A percentile compares a stretch with the other conserved stretches of the same genome.
These are phyloP conservation scores for Russula abietina DNA, from an alignment of 768 basidiomycete species.

Conservation along the genomic window DNA sequence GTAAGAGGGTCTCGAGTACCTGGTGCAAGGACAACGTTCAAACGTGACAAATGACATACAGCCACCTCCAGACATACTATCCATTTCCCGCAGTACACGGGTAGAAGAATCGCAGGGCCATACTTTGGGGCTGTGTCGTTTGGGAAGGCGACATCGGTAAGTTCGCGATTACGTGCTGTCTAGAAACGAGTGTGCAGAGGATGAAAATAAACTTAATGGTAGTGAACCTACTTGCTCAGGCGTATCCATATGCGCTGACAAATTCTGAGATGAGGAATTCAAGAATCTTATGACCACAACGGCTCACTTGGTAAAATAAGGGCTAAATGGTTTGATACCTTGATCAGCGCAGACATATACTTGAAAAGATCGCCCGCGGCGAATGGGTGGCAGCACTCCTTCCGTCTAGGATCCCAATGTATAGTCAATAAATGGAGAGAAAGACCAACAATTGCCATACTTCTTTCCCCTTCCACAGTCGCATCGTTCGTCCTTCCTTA, in stretches of 20 bases:
- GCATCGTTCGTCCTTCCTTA: constrained; percentile 67
- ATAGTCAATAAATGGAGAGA: constrained; percentile 14
- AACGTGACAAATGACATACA: neutral
- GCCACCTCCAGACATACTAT: constrained; percentile 40
- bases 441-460: constrained; percentile 36
- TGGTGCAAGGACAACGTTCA: constrained; percentile 29
- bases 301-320: constrained; percentile 72
- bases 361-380: constrained; percentile 56
- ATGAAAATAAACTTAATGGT: neutral
- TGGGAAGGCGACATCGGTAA: constrained; percentile 61
- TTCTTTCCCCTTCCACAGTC: constrained; percentile 56
- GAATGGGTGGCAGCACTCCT: constrained; percentile 49
- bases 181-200: constrained; percentile 19
- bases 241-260: constrained; percentile 58
- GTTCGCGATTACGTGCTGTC: constrained; percentile 52
- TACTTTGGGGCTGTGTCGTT: constrained; percentile 51
- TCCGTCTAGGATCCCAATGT: constrained; percentile 42
- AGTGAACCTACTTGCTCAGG: constrained; percentile 50
- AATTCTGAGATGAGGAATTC: neutral
- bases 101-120: constrained; percentile 54
- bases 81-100: constrained; percentile 82
- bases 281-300: neutral
- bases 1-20: constrained; percentile 63
- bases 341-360: constrained; percentile 77
- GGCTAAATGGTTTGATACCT: constrained; percentile 82